Conservation (phyloP, 2,329 filamentous ascomycete species). For the Fusarium falciforme region DNA sequence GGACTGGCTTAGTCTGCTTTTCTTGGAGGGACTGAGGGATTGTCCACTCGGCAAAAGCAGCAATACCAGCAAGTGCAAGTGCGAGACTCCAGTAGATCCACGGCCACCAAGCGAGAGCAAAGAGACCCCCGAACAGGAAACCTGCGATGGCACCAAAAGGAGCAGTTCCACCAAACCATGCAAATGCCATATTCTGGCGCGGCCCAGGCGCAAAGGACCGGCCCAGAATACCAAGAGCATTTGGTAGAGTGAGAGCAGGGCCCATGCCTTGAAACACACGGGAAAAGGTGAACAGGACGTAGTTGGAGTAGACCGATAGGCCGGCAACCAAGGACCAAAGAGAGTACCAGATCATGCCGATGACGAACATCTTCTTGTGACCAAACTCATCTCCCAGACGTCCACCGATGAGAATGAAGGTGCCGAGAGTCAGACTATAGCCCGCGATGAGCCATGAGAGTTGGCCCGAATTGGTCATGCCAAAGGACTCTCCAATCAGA, state of each 20-base stretch:
- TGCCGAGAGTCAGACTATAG: background rate
- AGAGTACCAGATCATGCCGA: slow-evolving; percentile 62
- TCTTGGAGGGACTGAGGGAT: background rate
- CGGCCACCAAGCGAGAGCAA: slow-evolving; percentile 54
- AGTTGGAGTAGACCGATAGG: slow-evolving; percentile 47
- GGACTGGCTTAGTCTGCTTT: slow-evolving; percentile 29
- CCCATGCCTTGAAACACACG: slow-evolving; percentile 65
- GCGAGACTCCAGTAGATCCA: slow-evolving; percentile 46
- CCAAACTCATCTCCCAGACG: slow-evolving; percentile 66
- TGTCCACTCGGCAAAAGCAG: slow-evolving; percentile 29
- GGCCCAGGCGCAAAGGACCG: slow-evolving; percentile 56
- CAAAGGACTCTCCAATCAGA: slow-evolving; percentile 5
- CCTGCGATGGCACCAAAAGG: slow-evolving; percentile 46
- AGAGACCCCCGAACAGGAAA: slow-evolving; percentile 35
- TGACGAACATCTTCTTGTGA: slow-evolving; percentile 62
- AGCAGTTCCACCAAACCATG: slow-evolving; percentile 50
- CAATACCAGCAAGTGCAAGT: background rate
- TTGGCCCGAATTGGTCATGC: slow-evolving; percentile 6
- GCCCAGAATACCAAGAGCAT: slow-evolving; percentile 67
- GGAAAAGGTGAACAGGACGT: slow-evolving; percentile 57
- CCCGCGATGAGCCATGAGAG: slow-evolving; percentile 11
- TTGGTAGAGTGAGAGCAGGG: slow-evolving; percentile 66
- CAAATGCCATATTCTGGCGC: slow-evolving; percentile 50
- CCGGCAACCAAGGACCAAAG: slow-evolving; percentile 60
- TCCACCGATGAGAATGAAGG: slow-evolving; percentile 65